Evolutionary conservation across 441 rosid genomes (phyloP), one percentile per base, ranked within the genome.

Genomic region (Gossypium laxum): DNA sequence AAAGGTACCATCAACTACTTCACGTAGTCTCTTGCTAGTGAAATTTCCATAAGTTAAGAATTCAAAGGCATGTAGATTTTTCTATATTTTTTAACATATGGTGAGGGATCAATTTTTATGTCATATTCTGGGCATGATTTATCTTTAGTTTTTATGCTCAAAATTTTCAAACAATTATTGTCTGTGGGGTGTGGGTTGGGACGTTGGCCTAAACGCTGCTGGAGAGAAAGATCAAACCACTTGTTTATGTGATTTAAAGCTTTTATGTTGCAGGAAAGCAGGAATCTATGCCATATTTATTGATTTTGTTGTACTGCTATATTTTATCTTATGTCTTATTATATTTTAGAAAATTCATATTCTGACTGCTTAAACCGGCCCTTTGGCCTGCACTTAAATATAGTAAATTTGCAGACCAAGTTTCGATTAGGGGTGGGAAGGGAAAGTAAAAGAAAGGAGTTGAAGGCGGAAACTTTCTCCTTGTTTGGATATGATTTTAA

Each of bases 1-100:
- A 61, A 95, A 95, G 99, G 99, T 95, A 76, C 75, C 70, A 47
- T 30, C 3, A 1, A 48, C 8, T 28, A 56, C 64, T 70, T n/a
- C n/a, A 12, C 21, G 30, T 32, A 11, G 21, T 59, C 15, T 45
- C 41, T 69, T 59, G 26, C 32, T 21, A 43, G 15, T 64, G 55
- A 64, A 18, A 17, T 64, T 43, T 43, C 2, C 26, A 11, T 45
- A 64, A 38, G 43, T 7, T 38, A 38, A 64, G 34, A 21, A 43
- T 64, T 64, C 69, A 21, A 64, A 43, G 55, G 55, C 32, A 22
- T 45, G 12, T 5, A n/a, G 54, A 65, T 22, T 65, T 21, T 45
- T 65, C 55, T 45, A 3, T 63, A 41, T 1, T 18, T 38, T 63
- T 41, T 6, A 63, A 10, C 17, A 38, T 22, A 65, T 21, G 19